A percentile compares a stretch with the other conserved stretches of the same genome.
These are phyloP conservation scores for Incumbomyces lentus DNA, from an alignment of 2,329 filamentous ascomycete genomes.

Conservation along the genomic window DNA sequence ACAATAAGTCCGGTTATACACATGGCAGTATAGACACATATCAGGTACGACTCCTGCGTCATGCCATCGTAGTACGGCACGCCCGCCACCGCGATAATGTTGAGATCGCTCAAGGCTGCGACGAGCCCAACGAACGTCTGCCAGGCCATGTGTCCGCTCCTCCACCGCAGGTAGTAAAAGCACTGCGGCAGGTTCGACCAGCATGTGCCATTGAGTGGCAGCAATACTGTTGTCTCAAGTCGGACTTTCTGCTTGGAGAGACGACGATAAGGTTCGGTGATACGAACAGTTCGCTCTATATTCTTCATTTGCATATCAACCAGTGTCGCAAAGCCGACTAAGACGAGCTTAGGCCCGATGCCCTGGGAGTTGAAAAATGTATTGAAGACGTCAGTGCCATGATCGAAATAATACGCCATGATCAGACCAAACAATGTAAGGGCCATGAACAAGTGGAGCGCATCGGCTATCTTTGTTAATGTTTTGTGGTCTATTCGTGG, in stretches of 20 bases:
- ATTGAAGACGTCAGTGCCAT: slow-evolving; percentile 8
- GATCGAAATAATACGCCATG: slow-evolving; percentile 8
- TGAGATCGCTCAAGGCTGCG: slow-evolving; percentile 11
- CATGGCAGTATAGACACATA: not conserved
- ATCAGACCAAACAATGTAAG: slow-evolving; percentile 9
- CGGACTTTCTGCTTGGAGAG: slow-evolving; percentile 1
- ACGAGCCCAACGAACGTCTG: slow-evolving; percentile 10
- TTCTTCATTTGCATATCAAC: slow-evolving; percentile 10
- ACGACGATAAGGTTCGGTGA: slow-evolving; percentile 12
- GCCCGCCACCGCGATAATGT: slow-evolving; percentile 12
- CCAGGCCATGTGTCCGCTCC: slow-evolving; percentile 2
- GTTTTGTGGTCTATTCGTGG: not conserved
- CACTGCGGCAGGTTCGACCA: not conserved
- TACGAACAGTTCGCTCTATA: slow-evolving; percentile 12
- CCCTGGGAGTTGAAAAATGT: slow-evolving; percentile 10
- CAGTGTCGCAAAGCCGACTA: slow-evolving; percentile 8
- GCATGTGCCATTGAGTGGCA: slow-evolving; percentile 6
- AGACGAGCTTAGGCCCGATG: slow-evolving; percentile 5
- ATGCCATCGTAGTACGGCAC: slow-evolving; percentile 10
- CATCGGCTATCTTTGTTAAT: not conserved
- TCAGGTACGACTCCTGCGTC: not conserved
- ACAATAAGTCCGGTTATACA: not conserved
- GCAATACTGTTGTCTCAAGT: slow-evolving; percentile 1
- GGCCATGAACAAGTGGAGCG: slow-evolving; percentile 4
- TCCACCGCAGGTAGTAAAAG: not conserved